phyloP scores from a whole-genome alignment of 192 early-diverging fungal genomes.

The Polychytrium aggregatum region DNA sequence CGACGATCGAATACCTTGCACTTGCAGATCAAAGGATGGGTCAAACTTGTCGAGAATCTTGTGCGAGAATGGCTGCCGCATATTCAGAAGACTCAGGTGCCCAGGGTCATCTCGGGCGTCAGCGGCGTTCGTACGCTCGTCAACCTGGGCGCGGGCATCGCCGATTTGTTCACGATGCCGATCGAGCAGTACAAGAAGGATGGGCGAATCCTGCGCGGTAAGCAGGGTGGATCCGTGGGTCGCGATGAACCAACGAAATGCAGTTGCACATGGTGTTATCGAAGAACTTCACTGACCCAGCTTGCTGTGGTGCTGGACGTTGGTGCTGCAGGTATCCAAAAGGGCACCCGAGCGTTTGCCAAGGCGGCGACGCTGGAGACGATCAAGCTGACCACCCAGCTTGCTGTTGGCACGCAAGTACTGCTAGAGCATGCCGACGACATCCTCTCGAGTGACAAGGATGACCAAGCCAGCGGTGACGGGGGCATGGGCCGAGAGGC shows the following conservation, averaged over 20 bases:
- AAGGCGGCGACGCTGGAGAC: conserved; percentile 83
- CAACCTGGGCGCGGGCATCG: conserved; percentile 80
- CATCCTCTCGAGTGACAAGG: too few species aligned
- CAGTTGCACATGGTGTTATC: too few species aligned
- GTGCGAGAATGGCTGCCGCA: conserved; percentile 79
- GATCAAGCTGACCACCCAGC: conserved; percentile 71
- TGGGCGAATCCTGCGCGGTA: conserved; percentile 73
- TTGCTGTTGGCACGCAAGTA: conserved; percentile 82
- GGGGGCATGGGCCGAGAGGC: conserved; percentile 3
- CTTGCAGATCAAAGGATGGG: conserved; percentile 41
- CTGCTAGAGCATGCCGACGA: conserved; percentile 84
- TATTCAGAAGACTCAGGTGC: conserved; percentile 82
- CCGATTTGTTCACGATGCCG: conserved; percentile 83
- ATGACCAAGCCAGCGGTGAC: conserved; percentile 1
- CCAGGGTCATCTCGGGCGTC: conserved; percentile 79
- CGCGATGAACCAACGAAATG: too few species aligned
- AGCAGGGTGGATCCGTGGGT: background rate
- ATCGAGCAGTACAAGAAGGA: conserved; percentile 90
- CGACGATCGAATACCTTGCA: background rate
- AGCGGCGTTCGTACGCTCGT: conserved; percentile 80
- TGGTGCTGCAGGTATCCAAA: conserved; percentile 68
- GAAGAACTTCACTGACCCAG: too few species aligned
- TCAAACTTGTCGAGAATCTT: conserved; percentile 53
- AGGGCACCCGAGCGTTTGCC: conserved; percentile 81
- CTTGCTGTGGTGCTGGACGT: too few species aligned